phyloP scores from a whole-genome alignment of 306 rosid species.

The Lathyrus tuberosus region DNA sequence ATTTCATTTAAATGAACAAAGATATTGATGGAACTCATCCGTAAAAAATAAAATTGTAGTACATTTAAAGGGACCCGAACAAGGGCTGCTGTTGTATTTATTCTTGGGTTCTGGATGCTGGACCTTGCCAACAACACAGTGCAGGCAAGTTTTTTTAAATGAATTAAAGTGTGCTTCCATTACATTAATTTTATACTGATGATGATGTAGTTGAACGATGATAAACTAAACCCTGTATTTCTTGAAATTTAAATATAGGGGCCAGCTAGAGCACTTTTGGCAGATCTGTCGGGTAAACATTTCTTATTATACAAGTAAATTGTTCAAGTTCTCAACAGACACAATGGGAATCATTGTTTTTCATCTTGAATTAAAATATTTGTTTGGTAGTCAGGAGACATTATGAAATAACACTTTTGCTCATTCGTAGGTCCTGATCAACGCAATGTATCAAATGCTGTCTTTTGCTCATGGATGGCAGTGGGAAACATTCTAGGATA shows the following conservation, averaged over 20 bases:
- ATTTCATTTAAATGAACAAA: conserved; percentile 14
- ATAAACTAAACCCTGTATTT: conserved; percentile 28
- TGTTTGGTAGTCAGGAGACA: conserved; percentile 14
- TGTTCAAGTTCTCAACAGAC: conserved; percentile 31
- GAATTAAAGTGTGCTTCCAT: conserved; percentile 24
- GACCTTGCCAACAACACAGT: conserved; percentile 99
- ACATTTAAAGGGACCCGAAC: conserved; percentile 86
- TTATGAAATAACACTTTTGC: conserved; percentile 11
- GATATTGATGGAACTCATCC: conserved; percentile 38
- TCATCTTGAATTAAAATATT: conserved; percentile 6
- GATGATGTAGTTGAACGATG: conserved; percentile 19
- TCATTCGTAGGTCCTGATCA: conserved; percentile 80
- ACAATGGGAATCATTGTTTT: conserved; percentile 34
- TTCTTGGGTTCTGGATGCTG: conserved; percentile 97
- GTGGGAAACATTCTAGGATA: conserved; percentile 96
- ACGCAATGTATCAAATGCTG: conserved; percentile 86
- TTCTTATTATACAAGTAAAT: conserved; percentile 19
- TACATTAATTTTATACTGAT: conserved; percentile 11
- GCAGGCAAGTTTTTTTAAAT: conserved; percentile 62
- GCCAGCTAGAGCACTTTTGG: conserved; percentile 99
- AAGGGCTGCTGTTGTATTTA: conserved; percentile 86
- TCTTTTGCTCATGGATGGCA: conserved; percentile 99
- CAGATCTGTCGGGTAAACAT: conserved; percentile 83
- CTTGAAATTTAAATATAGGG: conserved; percentile 60
- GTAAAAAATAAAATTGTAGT: conserved; percentile 49